Evolutionary conservation across 352 stramenopile species (phyloP), one percentile per base, ranked within the genome.

Genomic region (Phytophthora ohioensis): DNA sequence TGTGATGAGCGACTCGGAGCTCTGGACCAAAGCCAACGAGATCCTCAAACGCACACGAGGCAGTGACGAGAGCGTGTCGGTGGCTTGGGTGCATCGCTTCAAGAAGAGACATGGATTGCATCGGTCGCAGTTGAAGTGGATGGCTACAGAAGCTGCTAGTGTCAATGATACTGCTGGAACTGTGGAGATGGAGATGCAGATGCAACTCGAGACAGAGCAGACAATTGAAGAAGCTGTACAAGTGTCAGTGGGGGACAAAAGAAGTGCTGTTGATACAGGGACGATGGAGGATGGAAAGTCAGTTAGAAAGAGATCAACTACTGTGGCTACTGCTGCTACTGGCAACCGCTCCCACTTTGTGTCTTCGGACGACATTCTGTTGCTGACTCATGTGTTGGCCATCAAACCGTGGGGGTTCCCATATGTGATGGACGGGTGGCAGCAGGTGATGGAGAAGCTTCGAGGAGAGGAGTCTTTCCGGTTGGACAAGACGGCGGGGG

Each of bases 1-100:
- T 53, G n/a, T 71, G 31, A 27, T 80, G 27, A 69, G 42, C 21
- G 73, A 80, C 47, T 38, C 70, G n/a, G 51, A 67, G 51, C 56
- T 80, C 5, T 80, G 73, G 69, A 52, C 61, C 12, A 72, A 67
- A 15, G 73, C 73, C n/a, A 80, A 80, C 47, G 73, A 80, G 64
- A 72, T 80, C 54, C 69, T 78, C 10, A 69, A 71, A 31, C 54
- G 49, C 30, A 75, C 64, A 34, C 41, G 54, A 5, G 69, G 69
- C 48, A 71, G 66, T n/a, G 49, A 57, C 36, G 55, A 71, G 41
- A 67, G 64, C 31, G 73, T 80, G 36, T 78, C 69, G 5, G 55
- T 63, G 27, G 70, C 68, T 2, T 80, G 73, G 73, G 73, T 80
- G 27, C 66, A 78, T 53, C 73, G 73, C 38, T 80, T 80, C 41